Conservation (phyloP, 2,329 filamentous ascomycete species). For the Aaosphaeria pasadenensis region DNA sequence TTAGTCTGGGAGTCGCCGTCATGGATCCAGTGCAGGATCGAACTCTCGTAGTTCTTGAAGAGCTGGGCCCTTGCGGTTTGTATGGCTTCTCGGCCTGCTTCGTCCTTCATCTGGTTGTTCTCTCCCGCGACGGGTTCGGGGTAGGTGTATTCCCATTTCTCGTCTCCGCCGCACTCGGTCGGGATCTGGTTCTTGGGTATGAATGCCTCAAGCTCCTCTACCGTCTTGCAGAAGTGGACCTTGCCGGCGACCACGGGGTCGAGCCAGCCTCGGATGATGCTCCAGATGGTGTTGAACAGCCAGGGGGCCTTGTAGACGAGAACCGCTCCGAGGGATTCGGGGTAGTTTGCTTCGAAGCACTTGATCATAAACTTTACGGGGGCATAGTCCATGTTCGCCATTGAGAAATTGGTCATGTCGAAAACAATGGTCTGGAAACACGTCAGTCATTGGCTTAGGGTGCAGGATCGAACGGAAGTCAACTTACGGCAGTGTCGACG, state of each 20-base stretch:
- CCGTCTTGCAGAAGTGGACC: constrained; percentile 85
- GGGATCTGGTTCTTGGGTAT: constrained; percentile 69
- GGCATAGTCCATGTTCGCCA: constrained; percentile 97
- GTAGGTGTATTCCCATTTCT: constrained; percentile 82
- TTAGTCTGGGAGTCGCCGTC: constrained; percentile 40
- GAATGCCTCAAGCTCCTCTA: constrained; percentile 74
- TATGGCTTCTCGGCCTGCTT: constrained; percentile 60
- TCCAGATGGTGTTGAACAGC: constrained; percentile 98
- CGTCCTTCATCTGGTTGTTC: constrained; percentile 69
- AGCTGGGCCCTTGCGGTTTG: constrained; percentile 61
- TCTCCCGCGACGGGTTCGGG: constrained; percentile 73
- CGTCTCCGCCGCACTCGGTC: constrained; percentile 80
- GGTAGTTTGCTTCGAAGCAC: constrained; percentile 98
- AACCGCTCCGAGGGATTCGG: constrained; percentile 84
- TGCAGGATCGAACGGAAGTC: neutral
- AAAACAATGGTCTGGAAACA: constrained; percentile 77
- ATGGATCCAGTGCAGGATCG: constrained; percentile 73
- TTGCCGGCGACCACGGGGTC: constrained; percentile 95
- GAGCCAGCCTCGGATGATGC: constrained; percentile 90
- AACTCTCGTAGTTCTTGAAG: constrained; percentile 70
- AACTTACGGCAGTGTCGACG: constrained; percentile 84
- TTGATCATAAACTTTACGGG: constrained; percentile 99
- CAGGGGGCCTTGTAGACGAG: constrained; percentile 95
- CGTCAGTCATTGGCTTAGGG: neutral
- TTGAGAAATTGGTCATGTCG: constrained; percentile 89